phyloP scores from a whole-genome alignment of 306 rosid species.

The Neltuma alba region DNA sequence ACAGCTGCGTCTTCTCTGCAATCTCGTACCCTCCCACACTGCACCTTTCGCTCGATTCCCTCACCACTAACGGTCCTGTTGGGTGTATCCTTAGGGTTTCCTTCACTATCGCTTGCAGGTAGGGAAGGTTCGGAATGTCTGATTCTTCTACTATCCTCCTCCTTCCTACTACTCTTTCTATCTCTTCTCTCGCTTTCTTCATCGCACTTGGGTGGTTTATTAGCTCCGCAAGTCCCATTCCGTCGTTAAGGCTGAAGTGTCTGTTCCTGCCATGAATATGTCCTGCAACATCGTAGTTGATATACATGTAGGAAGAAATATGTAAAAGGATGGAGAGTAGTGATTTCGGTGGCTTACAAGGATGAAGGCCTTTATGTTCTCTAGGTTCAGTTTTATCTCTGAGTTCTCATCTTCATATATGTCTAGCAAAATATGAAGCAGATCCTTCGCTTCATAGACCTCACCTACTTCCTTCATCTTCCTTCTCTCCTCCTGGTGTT shows the following conservation, averaged over 20 bases:
- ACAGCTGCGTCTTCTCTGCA: conserved; percentile 64
- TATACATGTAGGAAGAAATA: not conserved
- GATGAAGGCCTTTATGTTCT: conserved; percentile 69
- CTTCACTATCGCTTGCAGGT: conserved; percentile 74
- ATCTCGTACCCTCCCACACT: conserved; percentile 62
- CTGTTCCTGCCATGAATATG: conserved; percentile 66
- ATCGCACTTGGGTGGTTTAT: conserved; percentile 67
- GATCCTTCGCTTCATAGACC: conserved; percentile 37
- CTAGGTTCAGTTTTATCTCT: conserved; percentile 51
- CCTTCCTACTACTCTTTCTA: conserved; percentile 55
- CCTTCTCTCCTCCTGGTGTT: conserved; percentile 61
- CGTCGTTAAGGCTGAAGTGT: conserved; percentile 54
- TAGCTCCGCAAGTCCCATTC: conserved; percentile 70
- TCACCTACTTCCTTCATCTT: conserved; percentile 28
- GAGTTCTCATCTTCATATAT: conserved; percentile 49
- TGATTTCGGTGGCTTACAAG: conserved; percentile 43
- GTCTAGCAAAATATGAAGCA: conserved; percentile 65
- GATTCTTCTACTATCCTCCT: conserved; percentile 64
- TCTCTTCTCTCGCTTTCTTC: conserved; percentile 71
- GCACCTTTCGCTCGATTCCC: conserved; percentile 60
- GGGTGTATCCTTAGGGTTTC: conserved; percentile 91
- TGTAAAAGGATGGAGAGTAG: not conserved
- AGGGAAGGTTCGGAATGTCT: conserved; percentile 64
- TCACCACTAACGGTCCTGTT: conserved; percentile 63
- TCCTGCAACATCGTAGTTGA: conserved; percentile 40